Evolutionary conservation across 164 flowering plant species (phyloP).

Genomic region (Platanus orientalis): DNA sequence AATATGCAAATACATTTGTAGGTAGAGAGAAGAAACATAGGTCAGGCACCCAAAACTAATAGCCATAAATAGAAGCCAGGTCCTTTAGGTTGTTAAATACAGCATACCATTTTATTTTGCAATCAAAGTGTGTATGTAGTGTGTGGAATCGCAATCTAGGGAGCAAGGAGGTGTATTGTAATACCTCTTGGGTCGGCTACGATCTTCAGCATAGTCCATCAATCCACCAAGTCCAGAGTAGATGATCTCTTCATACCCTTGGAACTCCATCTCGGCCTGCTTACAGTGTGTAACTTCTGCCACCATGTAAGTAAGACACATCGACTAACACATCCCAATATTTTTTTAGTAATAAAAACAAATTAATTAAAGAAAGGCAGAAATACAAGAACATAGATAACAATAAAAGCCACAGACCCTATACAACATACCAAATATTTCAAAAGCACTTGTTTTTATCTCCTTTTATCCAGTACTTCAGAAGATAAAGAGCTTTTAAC

Average conservation of each 20-base stretch:
- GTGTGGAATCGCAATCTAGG: no score
- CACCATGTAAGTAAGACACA: constrained; percentile 95
- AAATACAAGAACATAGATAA: no score
- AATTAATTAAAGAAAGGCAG: no score
- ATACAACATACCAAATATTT: no score
- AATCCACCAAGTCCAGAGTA: constrained; percentile 83
- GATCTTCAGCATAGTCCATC: constrained; percentile 92
- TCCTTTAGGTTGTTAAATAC: background rate
- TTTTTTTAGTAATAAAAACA: background rate
- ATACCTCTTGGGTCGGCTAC: constrained; percentile 87
- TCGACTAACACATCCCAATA: constrained; percentile 66
- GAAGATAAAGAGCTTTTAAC: no score
- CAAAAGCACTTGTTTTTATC: constrained; percentile 13
- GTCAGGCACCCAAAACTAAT: background rate
- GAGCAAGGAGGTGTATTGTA: background rate
- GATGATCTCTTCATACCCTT: constrained; percentile 76
- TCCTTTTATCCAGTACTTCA: background rate
- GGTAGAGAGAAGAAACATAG: no score
- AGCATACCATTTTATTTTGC: background rate
- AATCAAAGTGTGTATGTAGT: no score
- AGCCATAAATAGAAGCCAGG: no score
- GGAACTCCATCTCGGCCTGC: constrained; percentile 81
- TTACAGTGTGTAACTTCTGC: constrained; percentile 95
- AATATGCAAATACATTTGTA: no score
- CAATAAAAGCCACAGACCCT: no score